Percentiles rank a stretch among this genome's conserved stretches.
Evolutionary conservation across 148 eudicot species (phyloP).

Genomic region (Pouteria glomerata): DNA sequence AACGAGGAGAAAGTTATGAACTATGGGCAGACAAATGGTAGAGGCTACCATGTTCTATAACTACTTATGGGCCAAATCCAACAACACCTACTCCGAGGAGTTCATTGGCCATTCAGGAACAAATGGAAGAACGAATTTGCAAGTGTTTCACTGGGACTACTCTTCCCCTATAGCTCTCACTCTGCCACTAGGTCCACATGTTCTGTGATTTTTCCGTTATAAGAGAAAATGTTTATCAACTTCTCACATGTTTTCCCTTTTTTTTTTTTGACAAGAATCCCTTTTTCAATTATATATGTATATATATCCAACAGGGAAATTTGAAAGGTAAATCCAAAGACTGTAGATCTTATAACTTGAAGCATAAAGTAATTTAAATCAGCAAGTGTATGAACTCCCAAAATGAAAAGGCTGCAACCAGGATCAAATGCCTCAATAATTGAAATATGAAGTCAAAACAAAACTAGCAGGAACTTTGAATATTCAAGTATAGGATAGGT

Average conservation of each 20-base stretch:
- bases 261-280: no score
- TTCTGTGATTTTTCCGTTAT: not conserved
- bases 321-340: no score
- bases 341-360: no score
- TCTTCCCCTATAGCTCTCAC: not conserved
- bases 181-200: not conserved
- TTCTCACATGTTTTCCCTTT: not conserved
- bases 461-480: not conserved
- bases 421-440: not conserved
- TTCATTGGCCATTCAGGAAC: not conserved
- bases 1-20: no score
- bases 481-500: conserved; percentile 6
- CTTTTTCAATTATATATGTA: not conserved
- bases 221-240: not conserved
- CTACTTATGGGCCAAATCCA: not conserved
- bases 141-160: not conserved
- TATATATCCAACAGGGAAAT: not conserved
- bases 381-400: not conserved
- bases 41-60: not conserved
- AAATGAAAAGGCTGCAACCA: not conserved
- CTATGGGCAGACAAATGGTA: no score
- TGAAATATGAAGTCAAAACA: conserved; percentile 1
- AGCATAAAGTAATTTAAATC: not conserved
- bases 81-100: not conserved
- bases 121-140: not conserved